These are phyloP conservation scores for Brassica rapa DNA, from an alignment of 345 rosid species.

Conservation along the genomic window DNA sequence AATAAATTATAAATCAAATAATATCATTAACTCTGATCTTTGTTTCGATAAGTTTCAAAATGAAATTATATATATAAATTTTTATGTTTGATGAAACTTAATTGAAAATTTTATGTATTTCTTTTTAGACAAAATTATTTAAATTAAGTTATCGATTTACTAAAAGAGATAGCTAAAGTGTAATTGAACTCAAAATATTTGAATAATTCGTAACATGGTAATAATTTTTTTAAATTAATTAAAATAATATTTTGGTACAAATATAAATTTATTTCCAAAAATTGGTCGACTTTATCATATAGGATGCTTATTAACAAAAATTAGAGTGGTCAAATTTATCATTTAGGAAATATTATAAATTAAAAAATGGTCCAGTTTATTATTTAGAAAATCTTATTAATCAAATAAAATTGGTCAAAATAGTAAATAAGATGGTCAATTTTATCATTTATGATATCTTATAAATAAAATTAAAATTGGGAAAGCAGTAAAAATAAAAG, in stretches of 20 bases:
- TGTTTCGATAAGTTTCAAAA: neutral
- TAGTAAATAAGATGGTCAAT: neutral
- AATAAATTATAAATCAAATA: neutral
- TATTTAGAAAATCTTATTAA: neutral
- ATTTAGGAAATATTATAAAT: neutral
- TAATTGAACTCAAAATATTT: no score
- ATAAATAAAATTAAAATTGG: no score
- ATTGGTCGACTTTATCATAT: neutral
- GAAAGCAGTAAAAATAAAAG: no score
- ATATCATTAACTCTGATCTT: neutral
- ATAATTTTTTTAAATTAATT: no score
- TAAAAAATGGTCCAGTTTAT: neutral
- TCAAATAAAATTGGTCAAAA: no score
- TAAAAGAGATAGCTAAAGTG: no score
- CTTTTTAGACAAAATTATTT: no score
- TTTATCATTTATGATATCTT: neutral
- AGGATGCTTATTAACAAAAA: neutral
- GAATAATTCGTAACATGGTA: no score
- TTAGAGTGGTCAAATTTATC: neutral
- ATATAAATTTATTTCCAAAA: neutral
- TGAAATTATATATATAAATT: neutral
- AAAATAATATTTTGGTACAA: no score
- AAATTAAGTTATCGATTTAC: no score
- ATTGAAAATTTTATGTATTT: neutral
- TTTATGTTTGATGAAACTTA: neutral